phyloP scores from a whole-genome alignment of 2,329 filamentous ascomycete genomes.

The Penicillium decumbens region DNA sequence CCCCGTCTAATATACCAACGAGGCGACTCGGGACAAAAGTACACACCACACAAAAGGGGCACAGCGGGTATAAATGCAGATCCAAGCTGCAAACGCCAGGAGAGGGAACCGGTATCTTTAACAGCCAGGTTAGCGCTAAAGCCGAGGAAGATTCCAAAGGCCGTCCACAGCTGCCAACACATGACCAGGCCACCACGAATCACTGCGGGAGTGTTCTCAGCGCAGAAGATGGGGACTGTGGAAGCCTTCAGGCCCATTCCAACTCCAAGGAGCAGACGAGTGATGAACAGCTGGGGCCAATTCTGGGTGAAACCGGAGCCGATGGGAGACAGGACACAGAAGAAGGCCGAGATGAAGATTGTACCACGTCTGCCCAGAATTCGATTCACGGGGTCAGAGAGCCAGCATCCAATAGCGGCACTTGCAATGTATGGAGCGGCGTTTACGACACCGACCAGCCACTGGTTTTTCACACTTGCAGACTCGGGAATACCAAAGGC shows the following conservation, averaged over 20 bases:
- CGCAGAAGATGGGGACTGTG: constrained; percentile 53
- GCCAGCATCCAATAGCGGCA: constrained; percentile 57
- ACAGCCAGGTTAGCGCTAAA: constrained; percentile 62
- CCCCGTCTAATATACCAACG: constrained; percentile 66
- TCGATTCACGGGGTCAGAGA: constrained; percentile 61
- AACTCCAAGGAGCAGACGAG: constrained; percentile 55
- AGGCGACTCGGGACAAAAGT: constrained; percentile 61
- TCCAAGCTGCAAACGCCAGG: constrained; percentile 61
- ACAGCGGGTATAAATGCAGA: constrained; percentile 63
- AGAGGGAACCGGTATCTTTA: constrained; percentile 53
- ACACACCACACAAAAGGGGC: constrained; percentile 56
- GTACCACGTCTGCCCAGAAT: constrained; percentile 57
- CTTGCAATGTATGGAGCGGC: constrained; percentile 52
- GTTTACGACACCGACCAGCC: constrained; percentile 65
- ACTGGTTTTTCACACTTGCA: constrained; percentile 45
- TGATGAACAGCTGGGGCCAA: constrained; percentile 56
- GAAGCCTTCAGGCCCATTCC: constrained; percentile 61
- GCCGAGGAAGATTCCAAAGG: constrained; percentile 63
- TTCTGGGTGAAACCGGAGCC: constrained; percentile 59
- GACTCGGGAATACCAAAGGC: constrained; percentile 45
- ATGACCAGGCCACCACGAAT: constrained; percentile 56
- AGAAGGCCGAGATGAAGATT: constrained; percentile 60
- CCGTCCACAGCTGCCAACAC: constrained; percentile 52
- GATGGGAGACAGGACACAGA: constrained; percentile 64
- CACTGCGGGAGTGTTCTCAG: constrained; percentile 53